Evolutionary conservation across 257 asterid genomes (phyloP).

Genomic region (Gardenia jasminoides): DNA sequence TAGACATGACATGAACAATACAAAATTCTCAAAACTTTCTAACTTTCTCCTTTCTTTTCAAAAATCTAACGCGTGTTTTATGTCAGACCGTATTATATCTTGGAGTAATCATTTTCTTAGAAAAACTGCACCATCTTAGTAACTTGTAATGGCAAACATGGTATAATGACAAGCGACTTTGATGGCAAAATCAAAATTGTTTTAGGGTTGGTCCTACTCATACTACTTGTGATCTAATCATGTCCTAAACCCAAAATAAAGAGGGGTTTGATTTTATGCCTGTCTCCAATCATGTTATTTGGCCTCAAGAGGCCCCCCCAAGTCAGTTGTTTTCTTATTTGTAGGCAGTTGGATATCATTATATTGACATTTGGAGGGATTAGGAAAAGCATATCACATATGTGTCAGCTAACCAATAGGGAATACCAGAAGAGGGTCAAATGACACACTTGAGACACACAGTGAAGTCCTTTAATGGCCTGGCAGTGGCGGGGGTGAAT

Average conservation of each 20-base stretch:
- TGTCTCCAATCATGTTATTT: slow-evolving; percentile 1
- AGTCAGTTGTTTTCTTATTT: background rate
- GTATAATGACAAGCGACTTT: slow-evolving; percentile 11
- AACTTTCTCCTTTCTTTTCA: too few relatives aligned
- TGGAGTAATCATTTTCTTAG: slow-evolving; percentile 4
- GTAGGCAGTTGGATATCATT: background rate
- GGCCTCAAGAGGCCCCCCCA: background rate
- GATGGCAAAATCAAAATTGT: background rate
- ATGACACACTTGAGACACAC: background rate
- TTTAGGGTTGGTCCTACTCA: background rate
- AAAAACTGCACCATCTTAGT: slow-evolving; percentile 3
- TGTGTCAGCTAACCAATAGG: background rate
- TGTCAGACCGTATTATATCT: slow-evolving; percentile 9
- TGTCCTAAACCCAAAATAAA: background rate
- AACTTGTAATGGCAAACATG: slow-evolving; percentile 17
- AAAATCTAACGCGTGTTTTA: background rate
- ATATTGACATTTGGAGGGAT: slow-evolving; percentile 3
- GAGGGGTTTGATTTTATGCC: slow-evolving; percentile 4
- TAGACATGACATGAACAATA: too few relatives aligned
- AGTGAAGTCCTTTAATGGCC: background rate
- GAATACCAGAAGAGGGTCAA: background rate
- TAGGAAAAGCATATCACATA: too few relatives aligned
- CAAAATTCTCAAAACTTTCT: too few relatives aligned
- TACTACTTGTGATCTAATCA: background rate
- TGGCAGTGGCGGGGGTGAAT: background rate